Conservation (phyloP, 148 eudicot species). For the Chenopodium album region DNA sequence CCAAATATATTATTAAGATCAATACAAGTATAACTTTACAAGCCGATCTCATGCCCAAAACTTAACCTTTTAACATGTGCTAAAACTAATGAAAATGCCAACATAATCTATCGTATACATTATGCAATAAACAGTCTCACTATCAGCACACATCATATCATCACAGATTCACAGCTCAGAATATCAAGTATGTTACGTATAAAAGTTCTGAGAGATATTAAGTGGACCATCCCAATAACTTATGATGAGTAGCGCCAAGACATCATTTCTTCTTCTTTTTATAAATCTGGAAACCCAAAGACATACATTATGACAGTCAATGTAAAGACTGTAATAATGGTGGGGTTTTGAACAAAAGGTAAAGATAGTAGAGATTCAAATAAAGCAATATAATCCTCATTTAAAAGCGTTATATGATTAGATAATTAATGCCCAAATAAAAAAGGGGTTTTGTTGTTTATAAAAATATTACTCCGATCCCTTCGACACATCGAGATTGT, state of each 20-base stretch:
- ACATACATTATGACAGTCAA: slow-evolving; percentile 19
- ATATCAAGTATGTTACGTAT: not conserved
- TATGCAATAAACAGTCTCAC: too few species aligned
- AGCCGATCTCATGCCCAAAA: too few species aligned
- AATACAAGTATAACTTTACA: too few species aligned
- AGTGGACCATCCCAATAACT: not conserved
- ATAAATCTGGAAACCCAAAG: slow-evolving; percentile 2
- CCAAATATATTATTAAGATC: too few species aligned
- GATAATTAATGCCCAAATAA: slow-evolving; percentile 7
- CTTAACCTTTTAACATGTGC: too few species aligned
- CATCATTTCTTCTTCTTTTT: slow-evolving; percentile 7
- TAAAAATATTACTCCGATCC: too few species aligned
- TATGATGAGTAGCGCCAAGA: not conserved
- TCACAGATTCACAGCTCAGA: slow-evolving; percentile 1
- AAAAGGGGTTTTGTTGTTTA: not conserved
- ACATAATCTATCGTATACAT: not conserved
- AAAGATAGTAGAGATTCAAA: not conserved
- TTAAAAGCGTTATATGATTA: slow-evolving; percentile 13
- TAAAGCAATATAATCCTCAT: slow-evolving; percentile 2
- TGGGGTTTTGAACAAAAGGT: slow-evolving; percentile 8
- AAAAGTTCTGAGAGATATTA: not conserved
- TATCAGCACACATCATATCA: not conserved
- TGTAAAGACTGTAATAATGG: slow-evolving; percentile 18
- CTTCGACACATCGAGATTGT: too few species aligned
- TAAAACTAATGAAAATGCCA: too few species aligned